phyloP scores from a whole-genome alignment of 2,329 filamentous ascomycete species.

The Thelonectria discophora region DNA sequence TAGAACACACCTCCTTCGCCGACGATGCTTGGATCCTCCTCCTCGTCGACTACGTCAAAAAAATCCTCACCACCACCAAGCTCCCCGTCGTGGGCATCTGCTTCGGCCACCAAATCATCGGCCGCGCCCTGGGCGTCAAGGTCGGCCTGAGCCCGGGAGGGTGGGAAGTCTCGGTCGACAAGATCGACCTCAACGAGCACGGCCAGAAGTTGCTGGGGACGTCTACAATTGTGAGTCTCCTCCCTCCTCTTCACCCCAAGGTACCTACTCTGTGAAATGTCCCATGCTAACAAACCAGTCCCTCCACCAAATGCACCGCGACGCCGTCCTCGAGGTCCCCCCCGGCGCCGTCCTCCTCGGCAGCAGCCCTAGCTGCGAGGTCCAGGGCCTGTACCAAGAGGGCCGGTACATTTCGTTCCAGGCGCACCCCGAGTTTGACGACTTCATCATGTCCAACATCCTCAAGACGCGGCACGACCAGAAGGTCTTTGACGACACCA shows the following conservation, averaged over 20 bases:
- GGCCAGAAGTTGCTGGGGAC: slow-evolving; percentile 49
- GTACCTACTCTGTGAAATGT: rapidly evolving
- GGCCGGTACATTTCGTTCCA: slow-evolving; percentile 51
- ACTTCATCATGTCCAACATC: slow-evolving; percentile 47
- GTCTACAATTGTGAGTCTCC: slow-evolving; percentile 36
- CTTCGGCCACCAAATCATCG: slow-evolving; percentile 58
- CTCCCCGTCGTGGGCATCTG: slow-evolving; percentile 55
- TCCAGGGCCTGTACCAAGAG: slow-evolving; percentile 53
- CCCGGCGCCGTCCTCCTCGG: slow-evolving; percentile 50
- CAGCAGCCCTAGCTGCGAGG: slow-evolving; percentile 47
- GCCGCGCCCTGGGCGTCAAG: slow-evolving; percentile 50
- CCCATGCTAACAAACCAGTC: slow-evolving; percentile 32
- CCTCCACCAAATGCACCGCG: slow-evolving; percentile 56
- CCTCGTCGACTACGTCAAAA: slow-evolving; percentile 48
- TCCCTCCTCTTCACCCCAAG: rapidly evolving
- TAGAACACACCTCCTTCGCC: slow-evolving; percentile 49
- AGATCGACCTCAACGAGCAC: slow-evolving; percentile 48
- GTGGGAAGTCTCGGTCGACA: slow-evolving; percentile 54
- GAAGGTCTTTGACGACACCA: slow-evolving; percentile 40
- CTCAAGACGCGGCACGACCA: slow-evolving; percentile 41
- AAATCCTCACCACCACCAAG: slow-evolving; percentile 38
- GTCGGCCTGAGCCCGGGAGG: slow-evolving; percentile 49
- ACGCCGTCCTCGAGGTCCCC: slow-evolving; percentile 51
- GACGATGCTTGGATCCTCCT: slow-evolving; percentile 53
- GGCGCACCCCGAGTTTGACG: slow-evolving; percentile 55